Evolutionary conservation across 2,329 filamentous ascomycete genomes (phyloP).

Genomic region (Cadophora sp.): DNA sequence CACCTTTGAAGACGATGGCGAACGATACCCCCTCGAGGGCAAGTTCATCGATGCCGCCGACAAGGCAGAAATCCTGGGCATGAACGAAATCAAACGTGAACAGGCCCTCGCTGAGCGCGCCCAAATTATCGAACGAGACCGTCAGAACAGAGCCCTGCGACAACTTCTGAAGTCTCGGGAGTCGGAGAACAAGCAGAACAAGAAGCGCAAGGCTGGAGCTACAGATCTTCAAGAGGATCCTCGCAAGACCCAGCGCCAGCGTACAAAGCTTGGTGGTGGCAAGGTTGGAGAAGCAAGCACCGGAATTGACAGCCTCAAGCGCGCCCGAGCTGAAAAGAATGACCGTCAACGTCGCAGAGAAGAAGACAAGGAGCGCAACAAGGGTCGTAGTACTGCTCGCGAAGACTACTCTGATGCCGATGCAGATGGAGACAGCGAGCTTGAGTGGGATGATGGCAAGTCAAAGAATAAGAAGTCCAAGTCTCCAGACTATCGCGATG

Average conservation of each 20-base stretch:
- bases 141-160: slow-evolving; percentile 82
- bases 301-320: slow-evolving; percentile 74
- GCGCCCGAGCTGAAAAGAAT: slow-evolving; percentile 68
- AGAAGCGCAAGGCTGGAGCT: slow-evolving; percentile 79
- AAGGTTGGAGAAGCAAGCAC: slow-evolving; percentile 72
- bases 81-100: slow-evolving; percentile 92
- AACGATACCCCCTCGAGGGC: slow-evolving; percentile 86
- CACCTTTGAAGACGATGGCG: slow-evolving; percentile 59
- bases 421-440: slow-evolving; percentile 77
- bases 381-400: slow-evolving; percentile 53
- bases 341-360: slow-evolving; percentile 68
- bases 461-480: slow-evolving; percentile 55
- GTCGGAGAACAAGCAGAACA: slow-evolving; percentile 62
- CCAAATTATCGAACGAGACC: slow-evolving; percentile 79
- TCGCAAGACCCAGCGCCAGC: slow-evolving; percentile 76
- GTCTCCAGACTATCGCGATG: slow-evolving; percentile 54
- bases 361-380: slow-evolving; percentile 64
- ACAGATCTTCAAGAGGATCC: slow-evolving; percentile 81
- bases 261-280: slow-evolving; percentile 69
- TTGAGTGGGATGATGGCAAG: slow-evolving; percentile 73
- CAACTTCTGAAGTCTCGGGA: slow-evolving; percentile 74
- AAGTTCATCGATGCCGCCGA: slow-evolving; percentile 78
- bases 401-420: slow-evolving; percentile 64
- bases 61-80: slow-evolving; percentile 78
- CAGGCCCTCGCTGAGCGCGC: slow-evolving; percentile 87